Conservation (phyloP, 768 basidiomycete species). For the Porphyrellus cyaneotinctus region DNA sequence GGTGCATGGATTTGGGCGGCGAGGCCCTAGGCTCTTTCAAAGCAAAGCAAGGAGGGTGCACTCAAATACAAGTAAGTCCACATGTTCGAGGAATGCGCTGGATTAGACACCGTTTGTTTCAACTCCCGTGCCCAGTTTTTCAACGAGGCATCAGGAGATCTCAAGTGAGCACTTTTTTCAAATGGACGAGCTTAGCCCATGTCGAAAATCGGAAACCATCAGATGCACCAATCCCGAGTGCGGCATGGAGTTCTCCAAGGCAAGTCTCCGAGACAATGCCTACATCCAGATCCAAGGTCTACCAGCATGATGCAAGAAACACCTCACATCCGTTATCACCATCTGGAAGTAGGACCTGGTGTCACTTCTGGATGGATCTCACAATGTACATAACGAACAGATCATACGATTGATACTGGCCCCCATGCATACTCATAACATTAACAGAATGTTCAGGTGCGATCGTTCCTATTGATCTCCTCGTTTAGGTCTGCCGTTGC, state of each 20-base stretch:
- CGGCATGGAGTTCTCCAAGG: conserved; percentile 39
- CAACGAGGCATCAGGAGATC: conserved; percentile 35
- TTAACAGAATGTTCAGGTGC: conserved; percentile 17
- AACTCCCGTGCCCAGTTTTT: conserved; percentile 30
- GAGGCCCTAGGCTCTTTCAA: conserved; percentile 40
- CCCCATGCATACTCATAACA: conserved; percentile 15
- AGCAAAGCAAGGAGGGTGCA: conserved; percentile 37
- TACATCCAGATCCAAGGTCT: conserved; percentile 40
- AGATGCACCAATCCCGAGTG: conserved; percentile 39
- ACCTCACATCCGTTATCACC: neutral
- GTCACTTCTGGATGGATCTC: conserved; percentile 20
- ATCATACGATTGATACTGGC: conserved; percentile 17
- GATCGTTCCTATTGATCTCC: conserved; percentile 44
- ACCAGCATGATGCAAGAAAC: conserved; percentile 25
- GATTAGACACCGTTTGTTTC: conserved; percentile 3
- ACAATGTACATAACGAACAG: conserved; percentile 28
- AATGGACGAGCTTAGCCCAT: neutral
- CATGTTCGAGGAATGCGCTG: neutral
- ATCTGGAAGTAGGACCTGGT: conserved; percentile 19
- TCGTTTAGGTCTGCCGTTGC: conserved; percentile 67
- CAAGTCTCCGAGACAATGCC: conserved; percentile 37
- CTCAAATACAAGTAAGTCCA: conserved; percentile 38
- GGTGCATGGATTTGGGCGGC: conserved; percentile 41
- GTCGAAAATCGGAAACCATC: conserved; percentile 12
- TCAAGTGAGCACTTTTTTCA: conserved; percentile 31